phyloP scores from a whole-genome alignment of 164 flowering plant species.

The Chloranthus sessilifolius region DNA sequence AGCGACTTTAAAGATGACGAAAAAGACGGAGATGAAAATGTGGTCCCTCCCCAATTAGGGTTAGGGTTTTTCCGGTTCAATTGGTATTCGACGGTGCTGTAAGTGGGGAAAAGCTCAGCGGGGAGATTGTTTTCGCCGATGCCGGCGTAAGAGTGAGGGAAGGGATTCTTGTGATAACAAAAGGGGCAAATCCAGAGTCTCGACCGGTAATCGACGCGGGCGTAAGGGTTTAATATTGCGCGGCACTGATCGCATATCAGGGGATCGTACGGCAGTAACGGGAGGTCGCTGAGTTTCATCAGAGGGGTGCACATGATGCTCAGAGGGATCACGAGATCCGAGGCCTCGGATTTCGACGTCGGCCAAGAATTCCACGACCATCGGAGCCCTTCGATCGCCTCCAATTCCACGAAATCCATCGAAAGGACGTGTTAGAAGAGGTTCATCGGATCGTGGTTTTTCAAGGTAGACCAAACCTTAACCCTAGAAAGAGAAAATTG shows the following conservation, averaged over 20 bases:
- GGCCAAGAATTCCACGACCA: slow-evolving; percentile 99
- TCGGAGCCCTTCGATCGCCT: slow-evolving; percentile 85
- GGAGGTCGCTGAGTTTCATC: slow-evolving; percentile 62
- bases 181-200: slow-evolving; percentile 86
- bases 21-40: slow-evolving; percentile 14
- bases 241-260: slow-evolving; percentile 51
- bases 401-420: slow-evolving; percentile 88
- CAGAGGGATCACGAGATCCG: slow-evolving; percentile 60
- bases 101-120: slow-evolving; percentile 90
- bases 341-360: slow-evolving; percentile 43
- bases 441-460: background rate
- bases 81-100: slow-evolving; percentile 75
- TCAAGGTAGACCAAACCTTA: background rate
- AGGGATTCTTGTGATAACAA: slow-evolving; percentile 50
- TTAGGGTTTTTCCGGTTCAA: slow-evolving; percentile 12
- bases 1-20: slow-evolving; percentile 17
- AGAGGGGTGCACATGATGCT: slow-evolving; percentile 79
- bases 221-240: slow-evolving; percentile 78
- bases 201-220: slow-evolving; percentile 76
- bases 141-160: slow-evolving; percentile 60
- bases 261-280: slow-evolving; percentile 74
- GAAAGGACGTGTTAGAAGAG: background rate
- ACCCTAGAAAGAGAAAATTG: background rate
- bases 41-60: slow-evolving; percentile 14
- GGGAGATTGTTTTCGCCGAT: slow-evolving; percentile 79